phyloP scores from a whole-genome alignment of 2,329 filamentous ascomycete genomes.

The Juglanconis juglandina region DNA sequence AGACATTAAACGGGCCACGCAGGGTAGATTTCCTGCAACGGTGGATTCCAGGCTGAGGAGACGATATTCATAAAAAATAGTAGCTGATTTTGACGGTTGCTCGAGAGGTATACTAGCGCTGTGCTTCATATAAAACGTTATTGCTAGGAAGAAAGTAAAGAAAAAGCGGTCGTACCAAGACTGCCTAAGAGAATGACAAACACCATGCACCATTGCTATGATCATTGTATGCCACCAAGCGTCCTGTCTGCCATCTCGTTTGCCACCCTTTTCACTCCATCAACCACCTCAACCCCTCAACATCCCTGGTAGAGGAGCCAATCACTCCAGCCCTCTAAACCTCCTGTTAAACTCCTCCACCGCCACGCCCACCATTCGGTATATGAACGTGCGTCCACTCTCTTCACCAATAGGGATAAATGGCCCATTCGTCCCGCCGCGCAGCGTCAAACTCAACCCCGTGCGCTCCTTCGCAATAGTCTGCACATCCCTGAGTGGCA shows the following conservation, averaged over 20 bases:
- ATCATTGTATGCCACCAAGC: background rate
- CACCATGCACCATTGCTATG: background rate
- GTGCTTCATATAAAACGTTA: too few relatives aligned
- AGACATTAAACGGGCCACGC: too few relatives aligned
- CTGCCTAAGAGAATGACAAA: background rate
- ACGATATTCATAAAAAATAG: too few relatives aligned
- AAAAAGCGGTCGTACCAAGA: too few relatives aligned
- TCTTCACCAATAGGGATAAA: slow-evolving; percentile 95
- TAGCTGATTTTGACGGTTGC: too few relatives aligned
- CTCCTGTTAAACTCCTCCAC: slow-evolving; percentile 66
- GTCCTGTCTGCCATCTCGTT: background rate
- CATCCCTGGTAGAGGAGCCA: background rate
- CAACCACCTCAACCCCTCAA: background rate
- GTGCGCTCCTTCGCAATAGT: slow-evolving; percentile 97
- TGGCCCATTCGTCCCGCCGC: slow-evolving; percentile 88
- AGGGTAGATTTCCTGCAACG: too few relatives aligned
- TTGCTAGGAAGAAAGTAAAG: too few relatives aligned
- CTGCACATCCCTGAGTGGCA: slow-evolving; percentile 91
- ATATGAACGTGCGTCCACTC: slow-evolving; percentile 61
- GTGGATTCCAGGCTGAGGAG: too few relatives aligned
- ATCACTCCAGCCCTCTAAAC: slow-evolving; percentile 44
- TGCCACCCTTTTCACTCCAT: too few relatives aligned
- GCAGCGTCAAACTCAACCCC: slow-evolving; percentile 81
- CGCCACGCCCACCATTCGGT: slow-evolving; percentile 62
- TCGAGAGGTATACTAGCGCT: too few relatives aligned